phyloP scores from a whole-genome alignment of 2,329 filamentous ascomycete species.

The Epichloe aotearoae region DNA sequence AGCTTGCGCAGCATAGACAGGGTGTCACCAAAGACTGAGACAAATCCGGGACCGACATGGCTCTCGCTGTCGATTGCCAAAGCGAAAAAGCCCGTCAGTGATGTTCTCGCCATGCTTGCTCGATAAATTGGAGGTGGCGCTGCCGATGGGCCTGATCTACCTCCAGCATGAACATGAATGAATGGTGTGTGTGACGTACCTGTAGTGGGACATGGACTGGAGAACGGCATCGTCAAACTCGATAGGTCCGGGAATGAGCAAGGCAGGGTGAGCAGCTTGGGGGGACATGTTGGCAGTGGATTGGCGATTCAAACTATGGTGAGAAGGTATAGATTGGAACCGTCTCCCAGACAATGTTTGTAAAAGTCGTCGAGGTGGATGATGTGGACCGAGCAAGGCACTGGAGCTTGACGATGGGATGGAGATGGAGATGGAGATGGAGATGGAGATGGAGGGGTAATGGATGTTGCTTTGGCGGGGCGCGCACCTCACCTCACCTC shows the following conservation, averaged over 20 bases:
- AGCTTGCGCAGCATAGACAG: constrained; percentile 80
- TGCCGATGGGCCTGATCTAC: not conserved
- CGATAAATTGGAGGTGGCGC: not conserved
- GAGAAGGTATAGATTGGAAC: not conserved
- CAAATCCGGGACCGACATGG: constrained; percentile 81
- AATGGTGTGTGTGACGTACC: constrained; percentile 34
- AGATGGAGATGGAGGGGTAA: constrained; percentile 1
- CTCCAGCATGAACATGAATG: too few species aligned
- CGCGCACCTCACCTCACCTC: not conserved
- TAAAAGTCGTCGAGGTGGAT: not conserved
- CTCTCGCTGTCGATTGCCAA: constrained; percentile 53
- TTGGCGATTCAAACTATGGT: not conserved
- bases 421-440: constrained; percentile 2
- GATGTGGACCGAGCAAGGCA: not conserved
- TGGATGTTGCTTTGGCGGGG: constrained; percentile 1
- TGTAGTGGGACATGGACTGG: constrained; percentile 88
- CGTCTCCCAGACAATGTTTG: not conserved
- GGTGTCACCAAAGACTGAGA: constrained; percentile 81
- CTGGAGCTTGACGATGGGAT: not conserved
- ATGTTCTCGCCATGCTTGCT: not conserved
- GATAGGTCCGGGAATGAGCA: constrained; percentile 94
- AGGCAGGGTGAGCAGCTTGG: constrained; percentile 50
- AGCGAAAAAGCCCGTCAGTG: not conserved
- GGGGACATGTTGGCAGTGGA: constrained; percentile 39
- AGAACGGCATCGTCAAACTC: constrained; percentile 97